Percentiles rank a stretch among this genome's conserved stretches.
These are phyloP conservation scores for Protomyces inouyei DNA, from an alignment of 1,139 yeast species.

Conservation along the genomic window DNA sequence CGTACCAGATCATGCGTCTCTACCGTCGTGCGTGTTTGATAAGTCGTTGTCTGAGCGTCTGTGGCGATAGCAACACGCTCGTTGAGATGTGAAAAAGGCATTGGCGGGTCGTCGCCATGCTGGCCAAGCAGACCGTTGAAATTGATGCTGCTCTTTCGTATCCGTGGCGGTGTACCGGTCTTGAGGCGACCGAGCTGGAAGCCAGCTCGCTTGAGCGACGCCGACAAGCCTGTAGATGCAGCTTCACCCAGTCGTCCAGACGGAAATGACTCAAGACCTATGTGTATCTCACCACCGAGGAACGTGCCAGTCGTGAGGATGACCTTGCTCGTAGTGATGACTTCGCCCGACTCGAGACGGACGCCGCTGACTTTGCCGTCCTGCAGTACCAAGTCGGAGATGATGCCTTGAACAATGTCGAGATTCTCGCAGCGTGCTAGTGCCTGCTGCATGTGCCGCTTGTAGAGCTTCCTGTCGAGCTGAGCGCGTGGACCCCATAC, in stretches of 20 bases:
- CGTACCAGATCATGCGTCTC: constrained; percentile 66
- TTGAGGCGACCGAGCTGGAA: constrained; percentile 83
- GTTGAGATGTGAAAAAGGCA: constrained; percentile 87
- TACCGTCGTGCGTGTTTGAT: constrained; percentile 72
- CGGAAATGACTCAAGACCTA: constrained; percentile 73
- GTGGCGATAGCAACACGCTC: constrained; percentile 57
- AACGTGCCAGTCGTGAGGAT: constrained; percentile 96
- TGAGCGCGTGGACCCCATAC: constrained; percentile 99
- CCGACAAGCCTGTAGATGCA: constrained; percentile 83
- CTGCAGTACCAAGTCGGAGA: constrained; percentile 69
- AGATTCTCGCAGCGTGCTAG: constrained; percentile 58
- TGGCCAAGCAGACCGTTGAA: constrained; percentile 58
- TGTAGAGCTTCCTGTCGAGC: constrained; percentile 77
- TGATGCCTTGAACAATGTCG: constrained; percentile 64
- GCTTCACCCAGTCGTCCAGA: constrained; percentile 92
- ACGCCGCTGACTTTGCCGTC: constrained; percentile 57
- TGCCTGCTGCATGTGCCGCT: constrained; percentile 70
- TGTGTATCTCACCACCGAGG: constrained; percentile 87
- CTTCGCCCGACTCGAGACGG: constrained; percentile 60
- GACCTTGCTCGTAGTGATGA: constrained; percentile 59
- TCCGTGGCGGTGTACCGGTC: constrained; percentile 95
- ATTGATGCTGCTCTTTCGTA: constrained; percentile 66
- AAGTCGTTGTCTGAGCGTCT: constrained; percentile 58
- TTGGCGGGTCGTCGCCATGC: constrained; percentile 71
- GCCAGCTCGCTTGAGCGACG: constrained; percentile 69